Percentiles rank a stretch among this genome's conserved stretches.
phyloP scores from a whole-genome alignment of 345 rosid genomes.

The Hibiscus trionum region DNA sequence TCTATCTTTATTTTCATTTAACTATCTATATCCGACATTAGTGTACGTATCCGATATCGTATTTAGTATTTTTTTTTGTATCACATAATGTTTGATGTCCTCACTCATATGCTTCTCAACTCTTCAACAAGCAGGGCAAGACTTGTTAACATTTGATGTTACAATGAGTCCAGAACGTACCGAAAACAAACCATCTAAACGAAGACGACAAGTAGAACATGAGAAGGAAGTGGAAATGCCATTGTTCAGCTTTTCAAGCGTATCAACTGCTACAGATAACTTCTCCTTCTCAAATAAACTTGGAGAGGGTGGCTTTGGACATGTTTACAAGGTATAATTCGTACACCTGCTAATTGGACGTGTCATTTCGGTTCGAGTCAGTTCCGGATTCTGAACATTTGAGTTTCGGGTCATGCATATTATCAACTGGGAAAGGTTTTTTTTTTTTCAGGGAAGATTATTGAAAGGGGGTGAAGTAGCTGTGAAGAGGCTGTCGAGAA shows the following conservation, averaged over 20 bases:
- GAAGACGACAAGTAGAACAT: not conserved
- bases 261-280: slow-evolving; percentile 5
- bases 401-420: no score
- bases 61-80: no score
- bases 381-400: no score
- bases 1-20: no score
- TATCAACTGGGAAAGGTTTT: not conserved
- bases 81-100: not conserved
- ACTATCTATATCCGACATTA: no score
- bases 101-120: not conserved
- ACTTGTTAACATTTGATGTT: not conserved
- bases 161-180: not conserved
- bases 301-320: slow-evolving; percentile 13
- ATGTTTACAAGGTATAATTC: slow-evolving; percentile 4
- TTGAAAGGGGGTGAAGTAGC: not conserved
- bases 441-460: not conserved
- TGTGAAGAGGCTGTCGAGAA: slow-evolving; percentile 3
- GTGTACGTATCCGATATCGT: no score
- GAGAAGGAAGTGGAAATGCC: slow-evolving; percentile 6
- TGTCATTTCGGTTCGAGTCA: no score
- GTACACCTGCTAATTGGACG: no score
- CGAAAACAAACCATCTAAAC: not conserved
- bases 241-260: slow-evolving; percentile 1
- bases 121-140: not conserved
- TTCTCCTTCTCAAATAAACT: slow-evolving; percentile 5